These are phyloP conservation scores for Nicotiana knightiana DNA, from an alignment of 257 asterid species.

Conservation along the genomic window DNA sequence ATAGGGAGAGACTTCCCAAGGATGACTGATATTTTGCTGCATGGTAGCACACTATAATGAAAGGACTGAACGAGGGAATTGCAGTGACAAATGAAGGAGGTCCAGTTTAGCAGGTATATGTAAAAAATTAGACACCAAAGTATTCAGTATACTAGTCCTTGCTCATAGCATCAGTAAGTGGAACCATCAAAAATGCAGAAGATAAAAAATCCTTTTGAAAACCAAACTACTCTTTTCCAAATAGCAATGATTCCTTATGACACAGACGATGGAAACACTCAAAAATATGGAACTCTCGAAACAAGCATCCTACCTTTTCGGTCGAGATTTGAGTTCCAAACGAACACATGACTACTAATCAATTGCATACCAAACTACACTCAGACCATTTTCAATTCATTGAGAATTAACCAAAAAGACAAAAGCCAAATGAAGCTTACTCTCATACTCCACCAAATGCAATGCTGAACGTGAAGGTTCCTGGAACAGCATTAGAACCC, in stretches of 20 bases:
- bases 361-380: not conserved
- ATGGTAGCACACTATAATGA: not conserved
- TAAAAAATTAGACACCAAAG: not conserved
- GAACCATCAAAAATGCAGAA: not conserved
- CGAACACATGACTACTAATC: not conserved
- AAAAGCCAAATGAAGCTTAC: constrained; percentile 38
- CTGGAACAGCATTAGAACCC: constrained; percentile 27
- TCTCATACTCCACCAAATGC: constrained; percentile 60
- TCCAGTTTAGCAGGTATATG: not conserved
- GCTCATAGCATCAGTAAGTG: not conserved
- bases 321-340: not conserved
- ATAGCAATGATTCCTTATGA: not conserved
- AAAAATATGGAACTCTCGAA: not conserved
- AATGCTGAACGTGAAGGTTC: constrained; percentile 38
- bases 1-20: not conserved
- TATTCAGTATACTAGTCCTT: not conserved
- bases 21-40: not conserved
- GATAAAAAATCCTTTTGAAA: not conserved
- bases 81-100: not conserved
- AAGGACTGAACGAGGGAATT: not conserved
- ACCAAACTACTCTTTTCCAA: not conserved
- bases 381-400: not conserved
- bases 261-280: not conserved
- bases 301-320: not conserved
- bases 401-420: not conserved